phyloP scores from a whole-genome alignment of 768 basidiomycete species.

The Podaxis sp. region DNA sequence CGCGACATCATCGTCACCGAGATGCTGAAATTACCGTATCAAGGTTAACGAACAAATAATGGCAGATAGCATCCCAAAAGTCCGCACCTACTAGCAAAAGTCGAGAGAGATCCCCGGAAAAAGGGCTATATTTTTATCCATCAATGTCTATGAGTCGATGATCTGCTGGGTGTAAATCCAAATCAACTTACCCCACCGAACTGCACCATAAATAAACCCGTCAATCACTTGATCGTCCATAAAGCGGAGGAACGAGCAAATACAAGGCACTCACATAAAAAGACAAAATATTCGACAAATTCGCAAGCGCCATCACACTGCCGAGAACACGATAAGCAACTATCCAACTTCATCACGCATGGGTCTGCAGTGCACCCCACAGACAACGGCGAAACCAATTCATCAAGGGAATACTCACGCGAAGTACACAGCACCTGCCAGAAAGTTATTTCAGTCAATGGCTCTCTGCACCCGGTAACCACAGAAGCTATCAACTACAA shows the following conservation, averaged over 20 bases:
- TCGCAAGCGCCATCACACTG: slow-evolving; percentile 53
- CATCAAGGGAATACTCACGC: slow-evolving; percentile 35
- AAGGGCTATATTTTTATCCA: slow-evolving; percentile 33
- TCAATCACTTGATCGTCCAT: slow-evolving; percentile 7
- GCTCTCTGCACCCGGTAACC: neutral
- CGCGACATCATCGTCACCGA: slow-evolving; percentile 55
- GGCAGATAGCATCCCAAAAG: neutral
- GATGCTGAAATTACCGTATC: slow-evolving; percentile 29
- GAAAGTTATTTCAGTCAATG: neutral
- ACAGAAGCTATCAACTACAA: neutral
- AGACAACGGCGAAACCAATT: neutral
- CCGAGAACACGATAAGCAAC: neutral
- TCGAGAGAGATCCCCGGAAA: slow-evolving; percentile 46
- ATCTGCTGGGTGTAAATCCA: neutral
- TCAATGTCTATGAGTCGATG: neutral
- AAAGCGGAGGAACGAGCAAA: neutral
- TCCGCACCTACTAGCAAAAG: slow-evolving; percentile 48
- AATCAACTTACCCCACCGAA: slow-evolving; percentile 25
- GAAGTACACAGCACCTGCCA: slow-evolving; percentile 53
- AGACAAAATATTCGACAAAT: slow-evolving; percentile 45
- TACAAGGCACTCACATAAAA: slow-evolving; percentile 29
- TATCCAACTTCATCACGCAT: neutral
- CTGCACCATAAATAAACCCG: slow-evolving; percentile 16
- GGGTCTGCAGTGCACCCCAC: neutral
- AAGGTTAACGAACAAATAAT: neutral